These are phyloP conservation scores for Sordariomycetes sp. DNA, from an alignment of 2,329 filamentous ascomycete species.

Conservation along the genomic window DNA sequence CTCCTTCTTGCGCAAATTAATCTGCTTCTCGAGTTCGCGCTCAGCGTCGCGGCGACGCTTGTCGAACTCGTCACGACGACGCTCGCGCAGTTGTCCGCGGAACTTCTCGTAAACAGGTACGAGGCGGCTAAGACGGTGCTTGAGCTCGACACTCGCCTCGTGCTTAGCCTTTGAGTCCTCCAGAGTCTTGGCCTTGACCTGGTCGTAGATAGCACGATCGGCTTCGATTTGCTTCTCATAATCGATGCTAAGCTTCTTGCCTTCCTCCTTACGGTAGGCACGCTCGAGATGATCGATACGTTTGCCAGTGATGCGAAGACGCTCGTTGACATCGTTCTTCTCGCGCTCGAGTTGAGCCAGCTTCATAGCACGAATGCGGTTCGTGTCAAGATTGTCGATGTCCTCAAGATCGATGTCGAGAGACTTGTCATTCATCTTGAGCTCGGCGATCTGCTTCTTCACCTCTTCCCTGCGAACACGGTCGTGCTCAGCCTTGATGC, in stretches of 20 bases:
- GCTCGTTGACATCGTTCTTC: constrained; percentile 93
- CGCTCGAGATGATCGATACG: constrained; percentile 95
- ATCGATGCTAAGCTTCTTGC: constrained; percentile 81
- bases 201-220: constrained; percentile 74
- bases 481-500: constrained; percentile 78
- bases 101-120: constrained; percentile 80
- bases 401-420: constrained; percentile 70
- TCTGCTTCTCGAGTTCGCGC: constrained; percentile 87
- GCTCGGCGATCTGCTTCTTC: constrained; percentile 83
- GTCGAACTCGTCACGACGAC: constrained; percentile 91
- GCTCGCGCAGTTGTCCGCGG: constrained; percentile 71
- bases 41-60: constrained; percentile 86
- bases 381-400: constrained; percentile 78
- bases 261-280: constrained; percentile 90
- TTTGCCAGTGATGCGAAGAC: constrained; percentile 85
- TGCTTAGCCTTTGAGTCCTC: constrained; percentile 79
- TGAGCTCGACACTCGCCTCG: constrained; percentile 83
- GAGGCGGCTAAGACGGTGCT: constrained; percentile 81
- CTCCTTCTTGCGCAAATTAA: constrained; percentile 79
- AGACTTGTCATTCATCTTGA: constrained; percentile 78
- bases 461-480: constrained; percentile 88
- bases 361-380: constrained; percentile 88
- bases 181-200: constrained; percentile 67
- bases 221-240: constrained; percentile 73
- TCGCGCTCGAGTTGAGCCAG: constrained; percentile 92